Base-by-base conservation (phyloP, 148 eudicot species). In the Tetragonia tetragonoides region DNA sequence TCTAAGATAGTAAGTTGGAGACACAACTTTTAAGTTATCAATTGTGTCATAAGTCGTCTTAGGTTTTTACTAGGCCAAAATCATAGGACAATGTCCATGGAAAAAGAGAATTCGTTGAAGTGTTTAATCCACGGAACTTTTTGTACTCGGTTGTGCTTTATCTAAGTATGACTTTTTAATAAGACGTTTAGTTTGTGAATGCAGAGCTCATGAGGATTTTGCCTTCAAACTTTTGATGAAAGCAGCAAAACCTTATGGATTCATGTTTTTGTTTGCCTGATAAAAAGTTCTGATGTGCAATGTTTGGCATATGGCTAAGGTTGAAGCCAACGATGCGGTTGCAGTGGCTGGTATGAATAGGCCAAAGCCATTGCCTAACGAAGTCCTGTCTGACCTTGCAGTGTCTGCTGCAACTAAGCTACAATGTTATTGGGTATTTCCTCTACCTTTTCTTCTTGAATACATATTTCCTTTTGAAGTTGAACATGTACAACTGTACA, bases 261-360 rank as follows among this genome's bases (percentile, higher is more conserved):
- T 44, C 15, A 12, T 49, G 10, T 49, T 70, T 49, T 5, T 47
- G n/a, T 28, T 39, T 44, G n/a, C 38, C 12, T 24, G 39, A 60
- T 64, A 0, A 59, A 68, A 44, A 75, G 46, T 75, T 51, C 74
- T 70, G n/a, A 78, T 60, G 17, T 24, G 60, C 56, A 63, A 57
- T 21, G 59, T 78, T 77, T 66, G 75, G 71, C 28, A 38, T 40
- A 60, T 62, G 79, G 38, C 54, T 49, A 68, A 95, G 99, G 99
- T 95, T 54, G 99, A 95, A 84, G 93, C 91, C 66, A 93, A 95
- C 86, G 97, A 93, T 84, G 93, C 90, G 38, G 97, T 91, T 63
- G 88, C 99, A 38, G 99, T 93, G 84, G 93, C 97, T 59, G 86
- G 88, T 76, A 95, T 93, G 97, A 91, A 88, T 80, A 87, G 92